phyloP scores from a whole-genome alignment of 306 rosid species.

The Carpinus fangiana region DNA sequence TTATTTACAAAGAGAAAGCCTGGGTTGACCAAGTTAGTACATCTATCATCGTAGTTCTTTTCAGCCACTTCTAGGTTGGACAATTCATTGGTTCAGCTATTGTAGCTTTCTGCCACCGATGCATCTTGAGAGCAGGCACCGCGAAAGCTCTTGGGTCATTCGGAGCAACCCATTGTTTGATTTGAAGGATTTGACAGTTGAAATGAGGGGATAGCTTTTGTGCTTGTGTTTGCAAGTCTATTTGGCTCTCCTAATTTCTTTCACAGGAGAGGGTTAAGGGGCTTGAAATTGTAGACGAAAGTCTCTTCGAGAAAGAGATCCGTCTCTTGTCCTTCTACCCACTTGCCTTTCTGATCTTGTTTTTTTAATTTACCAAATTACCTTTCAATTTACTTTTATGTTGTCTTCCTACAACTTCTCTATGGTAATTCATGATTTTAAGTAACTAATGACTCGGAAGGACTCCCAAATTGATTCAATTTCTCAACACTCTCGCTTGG shows the following conservation, averaged over 20 bases:
- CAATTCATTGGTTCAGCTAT: constrained; percentile 66
- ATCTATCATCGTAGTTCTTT: not conserved
- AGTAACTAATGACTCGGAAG: not conserved
- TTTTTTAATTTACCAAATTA: constrained; percentile 13
- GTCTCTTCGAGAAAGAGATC: constrained; percentile 39
- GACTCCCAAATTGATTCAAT: too few species aligned
- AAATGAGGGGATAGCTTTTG: not conserved
- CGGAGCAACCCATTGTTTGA: constrained; percentile 70
- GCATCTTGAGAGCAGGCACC: constrained; percentile 86
- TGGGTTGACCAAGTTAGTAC: constrained; percentile 81
- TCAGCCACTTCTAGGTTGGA: not conserved
- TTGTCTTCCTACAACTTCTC: not conserved
- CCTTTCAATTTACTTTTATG: constrained; percentile 37
- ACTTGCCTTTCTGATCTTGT: constrained; percentile 26
- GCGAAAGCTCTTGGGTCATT: constrained; percentile 86
- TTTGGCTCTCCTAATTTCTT: not conserved
- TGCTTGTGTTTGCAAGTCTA: too few species aligned
- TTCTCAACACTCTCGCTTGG: too few species aligned
- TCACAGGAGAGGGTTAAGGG: not conserved
- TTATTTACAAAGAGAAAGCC: constrained; percentile 47
- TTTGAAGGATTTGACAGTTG: constrained; percentile 24
- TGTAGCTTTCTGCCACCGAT: constrained; percentile 90
- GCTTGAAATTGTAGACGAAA: not conserved
- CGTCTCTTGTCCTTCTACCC: constrained; percentile 31
- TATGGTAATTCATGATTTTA: not conserved